Conservation (phyloP, 352 stramenopile genomes). For the Pythium phragmiticola region DNA sequence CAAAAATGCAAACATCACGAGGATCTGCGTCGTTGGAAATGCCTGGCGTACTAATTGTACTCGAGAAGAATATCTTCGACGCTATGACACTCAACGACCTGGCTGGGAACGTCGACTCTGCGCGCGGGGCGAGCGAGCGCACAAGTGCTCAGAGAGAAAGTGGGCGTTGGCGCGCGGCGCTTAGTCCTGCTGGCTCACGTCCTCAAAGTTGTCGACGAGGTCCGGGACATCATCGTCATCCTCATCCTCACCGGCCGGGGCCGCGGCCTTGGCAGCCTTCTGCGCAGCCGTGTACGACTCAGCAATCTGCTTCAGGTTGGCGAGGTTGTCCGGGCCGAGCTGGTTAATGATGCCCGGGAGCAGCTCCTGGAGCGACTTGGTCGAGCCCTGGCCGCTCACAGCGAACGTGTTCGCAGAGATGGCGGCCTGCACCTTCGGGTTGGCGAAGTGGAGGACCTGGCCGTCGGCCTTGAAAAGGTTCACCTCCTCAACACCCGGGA, state of each 20-base stretch:
- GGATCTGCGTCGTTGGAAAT: conserved; percentile 26
- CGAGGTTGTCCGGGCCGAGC: conserved; percentile 96
- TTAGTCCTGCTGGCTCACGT: conserved; percentile 93
- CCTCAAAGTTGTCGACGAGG: conserved; percentile 99
- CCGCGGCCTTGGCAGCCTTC: conserved; percentile 72
- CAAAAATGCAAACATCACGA: conserved; percentile 13
- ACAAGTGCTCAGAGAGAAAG: neutral
- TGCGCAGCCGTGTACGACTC: conserved; percentile 84
- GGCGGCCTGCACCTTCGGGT: conserved; percentile 97
- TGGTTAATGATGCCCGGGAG: conserved; percentile 98
- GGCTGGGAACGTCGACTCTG: conserved; percentile 25
- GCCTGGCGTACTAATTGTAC: conserved; percentile 34
- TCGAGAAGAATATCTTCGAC: conserved; percentile 29
- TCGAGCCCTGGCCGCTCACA: conserved; percentile 93
- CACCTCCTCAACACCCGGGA: conserved; percentile 98
- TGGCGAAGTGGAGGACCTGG: conserved; percentile 98
- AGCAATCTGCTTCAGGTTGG: conserved; percentile 94
- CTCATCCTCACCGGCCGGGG: conserved; percentile 85
- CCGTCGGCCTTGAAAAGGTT: conserved; percentile 99
- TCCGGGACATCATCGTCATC: conserved; percentile 97
- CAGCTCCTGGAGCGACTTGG: conserved; percentile 97
- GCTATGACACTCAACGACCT: conserved; percentile 33
- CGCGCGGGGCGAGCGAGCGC: conserved; percentile 7
- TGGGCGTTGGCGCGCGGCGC: conserved; percentile 9
- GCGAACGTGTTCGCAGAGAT: conserved; percentile 99